These are phyloP conservation scores for Penicillium pancosmium DNA, from an alignment of 495 filamentous ascomycete genomes.

Conservation along the genomic window DNA sequence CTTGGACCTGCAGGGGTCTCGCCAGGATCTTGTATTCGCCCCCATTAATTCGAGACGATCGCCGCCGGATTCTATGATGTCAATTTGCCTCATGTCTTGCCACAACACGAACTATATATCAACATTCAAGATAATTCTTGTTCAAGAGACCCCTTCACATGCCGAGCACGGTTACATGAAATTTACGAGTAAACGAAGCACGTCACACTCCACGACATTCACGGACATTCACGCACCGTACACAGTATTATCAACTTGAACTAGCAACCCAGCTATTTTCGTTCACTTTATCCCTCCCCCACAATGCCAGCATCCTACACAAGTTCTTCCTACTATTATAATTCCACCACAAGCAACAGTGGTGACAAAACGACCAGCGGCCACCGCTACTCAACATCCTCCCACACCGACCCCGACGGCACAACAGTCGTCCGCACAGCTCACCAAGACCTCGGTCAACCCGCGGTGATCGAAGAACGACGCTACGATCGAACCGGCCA, in stretches of 20 bases:
- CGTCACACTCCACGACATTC: neutral
- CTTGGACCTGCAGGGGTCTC: slow-evolving; percentile 1
- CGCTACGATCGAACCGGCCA: slow-evolving; percentile 41
- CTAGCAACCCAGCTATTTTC: no score
- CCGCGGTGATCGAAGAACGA: slow-evolving; percentile 37
- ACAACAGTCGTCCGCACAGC: slow-evolving; percentile 42
- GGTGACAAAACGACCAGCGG: slow-evolving; percentile 31
- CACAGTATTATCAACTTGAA: no score
- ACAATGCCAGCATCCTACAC: slow-evolving; percentile 30
- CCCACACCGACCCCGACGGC: slow-evolving; percentile 39
- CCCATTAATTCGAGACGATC: slow-evolving; percentile 1
- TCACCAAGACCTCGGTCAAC: slow-evolving; percentile 41
- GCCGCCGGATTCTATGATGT: slow-evolving; percentile 6
- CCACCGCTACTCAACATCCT: slow-evolving; percentile 39
- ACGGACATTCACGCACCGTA: neutral
- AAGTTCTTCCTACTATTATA: slow-evolving; percentile 39
- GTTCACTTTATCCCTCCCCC: neutral
- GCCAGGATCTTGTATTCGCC: slow-evolving; percentile 5
- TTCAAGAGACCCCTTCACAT: no score
- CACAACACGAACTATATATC: slow-evolving; percentile 5
- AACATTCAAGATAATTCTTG: neutral
- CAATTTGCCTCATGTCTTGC: slow-evolving; percentile 16
- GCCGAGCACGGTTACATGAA: no score
- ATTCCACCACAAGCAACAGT: slow-evolving; percentile 31
- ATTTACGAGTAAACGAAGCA: neutral